Percentiles rank a stretch among this genome's conserved stretches.
Conservation (phyloP, 768 basidiomycete species). For the Exsudoporus frostii region DNA sequence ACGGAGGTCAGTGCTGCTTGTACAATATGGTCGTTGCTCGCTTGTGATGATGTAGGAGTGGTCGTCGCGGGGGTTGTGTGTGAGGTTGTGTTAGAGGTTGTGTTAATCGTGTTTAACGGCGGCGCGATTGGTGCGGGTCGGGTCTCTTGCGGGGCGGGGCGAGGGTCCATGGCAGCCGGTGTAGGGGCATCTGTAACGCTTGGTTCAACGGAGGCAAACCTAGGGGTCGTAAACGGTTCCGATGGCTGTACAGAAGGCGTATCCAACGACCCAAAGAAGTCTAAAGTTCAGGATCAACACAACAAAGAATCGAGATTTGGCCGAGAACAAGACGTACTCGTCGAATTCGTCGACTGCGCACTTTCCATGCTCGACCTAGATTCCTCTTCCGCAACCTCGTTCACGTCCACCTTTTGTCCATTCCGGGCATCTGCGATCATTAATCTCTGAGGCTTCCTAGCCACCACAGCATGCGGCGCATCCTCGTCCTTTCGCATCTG, state of each 20-base stretch:
- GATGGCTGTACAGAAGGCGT: conserved; percentile 42
- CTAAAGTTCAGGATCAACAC: conserved; percentile 25
- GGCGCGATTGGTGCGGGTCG: conserved; percentile 12
- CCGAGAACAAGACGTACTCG: conserved; percentile 2
- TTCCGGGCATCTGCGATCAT: conserved; percentile 60
- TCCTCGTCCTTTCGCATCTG: conserved; percentile 36
- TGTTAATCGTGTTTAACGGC: conserved; percentile 12
- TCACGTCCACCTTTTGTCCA: conserved; percentile 35
- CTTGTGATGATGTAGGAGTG: conserved; percentile 5
- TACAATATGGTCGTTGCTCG: conserved; percentile 44
- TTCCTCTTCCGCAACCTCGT: conserved; percentile 42
- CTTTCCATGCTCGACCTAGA: conserved; percentile 30
- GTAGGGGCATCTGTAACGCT: conserved; percentile 17
- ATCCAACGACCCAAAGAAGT: conserved; percentile 42
- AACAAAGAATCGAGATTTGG: not conserved
- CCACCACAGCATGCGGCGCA: conserved; percentile 43
- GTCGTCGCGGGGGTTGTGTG: conserved; percentile 8
- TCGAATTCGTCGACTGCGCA: conserved; percentile 16
- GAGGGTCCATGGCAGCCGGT: conserved; percentile 11
- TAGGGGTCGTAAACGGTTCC: conserved; percentile 26
- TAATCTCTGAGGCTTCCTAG: conserved; percentile 51
- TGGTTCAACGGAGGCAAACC: conserved; percentile 29
- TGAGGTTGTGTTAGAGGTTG: conserved; percentile 8
- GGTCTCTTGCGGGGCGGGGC: conserved; percentile 12
- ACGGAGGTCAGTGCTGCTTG: conserved; percentile 53